These are phyloP conservation scores for Cladophialophora bantiana DNA, from an alignment of 2,329 filamentous ascomycete species.

Conservation along the genomic window DNA sequence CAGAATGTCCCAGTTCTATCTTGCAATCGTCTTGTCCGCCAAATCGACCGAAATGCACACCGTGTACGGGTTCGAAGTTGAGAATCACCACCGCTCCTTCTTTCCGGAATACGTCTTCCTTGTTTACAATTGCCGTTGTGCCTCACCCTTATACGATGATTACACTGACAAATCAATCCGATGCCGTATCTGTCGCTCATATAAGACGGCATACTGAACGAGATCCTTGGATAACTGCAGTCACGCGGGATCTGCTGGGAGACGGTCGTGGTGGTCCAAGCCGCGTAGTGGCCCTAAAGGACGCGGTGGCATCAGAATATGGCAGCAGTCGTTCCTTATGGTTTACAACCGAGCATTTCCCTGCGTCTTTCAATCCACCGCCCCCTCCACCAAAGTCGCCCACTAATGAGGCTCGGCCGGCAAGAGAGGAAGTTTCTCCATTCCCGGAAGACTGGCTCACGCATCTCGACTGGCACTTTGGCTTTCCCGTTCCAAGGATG, in stretches of 20 bases:
- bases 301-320: slow-evolving; percentile 74
- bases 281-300: slow-evolving; percentile 78
- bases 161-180: slow-evolving; percentile 67
- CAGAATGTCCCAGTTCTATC: slow-evolving; percentile 75
- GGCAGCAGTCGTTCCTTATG: slow-evolving; percentile 73
- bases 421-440: slow-evolving; percentile 37
- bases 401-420: slow-evolving; percentile 38
- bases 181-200: slow-evolving; percentile 67
- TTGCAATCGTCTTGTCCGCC: slow-evolving; percentile 82
- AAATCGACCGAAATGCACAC: slow-evolving; percentile 75
- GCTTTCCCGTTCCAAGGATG: slow-evolving; percentile 74
- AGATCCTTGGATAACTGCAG: slow-evolving; percentile 77
- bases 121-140: slow-evolving; percentile 85
- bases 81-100: slow-evolving; percentile 70
- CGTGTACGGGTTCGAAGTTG: slow-evolving; percentile 72
- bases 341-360: slow-evolving; percentile 74
- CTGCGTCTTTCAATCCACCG: slow-evolving; percentile 43
- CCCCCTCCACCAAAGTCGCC: slow-evolving; percentile 42
- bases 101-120: slow-evolving; percentile 73
- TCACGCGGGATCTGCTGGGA: slow-evolving; percentile 74
- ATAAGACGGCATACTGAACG: slow-evolving; percentile 73
- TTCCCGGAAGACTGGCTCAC: slow-evolving; percentile 59
- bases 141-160: slow-evolving; percentile 90
- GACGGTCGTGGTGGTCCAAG: slow-evolving; percentile 67
- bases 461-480: slow-evolving; percentile 89